Evolutionary conservation across 2,329 filamentous ascomycete species (phyloP).

Genomic region (Ceratocystis colombiana): DNA sequence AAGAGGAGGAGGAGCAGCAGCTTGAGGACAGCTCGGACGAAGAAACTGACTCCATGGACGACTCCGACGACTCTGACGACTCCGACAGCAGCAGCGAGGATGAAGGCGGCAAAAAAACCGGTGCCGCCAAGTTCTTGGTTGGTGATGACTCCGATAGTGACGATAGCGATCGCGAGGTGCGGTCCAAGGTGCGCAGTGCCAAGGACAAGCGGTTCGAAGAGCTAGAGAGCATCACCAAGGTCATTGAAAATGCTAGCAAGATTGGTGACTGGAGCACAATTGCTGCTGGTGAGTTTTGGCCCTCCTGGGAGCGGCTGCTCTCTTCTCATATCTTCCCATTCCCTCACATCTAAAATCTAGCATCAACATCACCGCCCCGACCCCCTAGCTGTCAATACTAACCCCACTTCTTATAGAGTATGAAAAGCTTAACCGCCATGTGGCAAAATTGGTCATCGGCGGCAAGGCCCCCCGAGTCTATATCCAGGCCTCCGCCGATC

Average conservation of each 20-base stretch:
- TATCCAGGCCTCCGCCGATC: conserved; percentile 82
- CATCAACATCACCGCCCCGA: background rate
- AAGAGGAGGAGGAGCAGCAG: conserved; percentile 52
- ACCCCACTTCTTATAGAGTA: conserved; percentile 52
- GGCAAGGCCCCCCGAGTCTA: conserved; percentile 81
- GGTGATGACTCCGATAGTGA: conserved; percentile 65
- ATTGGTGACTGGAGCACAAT: conserved; percentile 97
- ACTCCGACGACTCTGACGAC: conserved; percentile 40
- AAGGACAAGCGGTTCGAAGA: conserved; percentile 97
- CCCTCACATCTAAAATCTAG: conserved; percentile 1
- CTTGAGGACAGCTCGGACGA: conserved; percentile 42
- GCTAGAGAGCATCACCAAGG: conserved; percentile 75
- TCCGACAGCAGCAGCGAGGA: conserved; percentile 52
- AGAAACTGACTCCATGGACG: conserved; percentile 44
- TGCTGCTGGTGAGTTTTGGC: conserved; percentile 57
- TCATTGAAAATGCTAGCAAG: conserved; percentile 94
- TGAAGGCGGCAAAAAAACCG: conserved; percentile 55
- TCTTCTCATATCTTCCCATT: background rate
- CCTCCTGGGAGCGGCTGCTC: background rate
- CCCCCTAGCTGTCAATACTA: too few species aligned
- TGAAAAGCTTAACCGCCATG: conserved; percentile 85
- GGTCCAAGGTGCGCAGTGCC: conserved; percentile 85
- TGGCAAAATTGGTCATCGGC: conserved; percentile 64
- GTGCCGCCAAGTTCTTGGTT: conserved; percentile 75
- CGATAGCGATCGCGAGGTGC: conserved; percentile 76